phyloP scores from a whole-genome alignment of 2,329 filamentous ascomycete genomes.

The Fusarium pseudoanthophilum region DNA sequence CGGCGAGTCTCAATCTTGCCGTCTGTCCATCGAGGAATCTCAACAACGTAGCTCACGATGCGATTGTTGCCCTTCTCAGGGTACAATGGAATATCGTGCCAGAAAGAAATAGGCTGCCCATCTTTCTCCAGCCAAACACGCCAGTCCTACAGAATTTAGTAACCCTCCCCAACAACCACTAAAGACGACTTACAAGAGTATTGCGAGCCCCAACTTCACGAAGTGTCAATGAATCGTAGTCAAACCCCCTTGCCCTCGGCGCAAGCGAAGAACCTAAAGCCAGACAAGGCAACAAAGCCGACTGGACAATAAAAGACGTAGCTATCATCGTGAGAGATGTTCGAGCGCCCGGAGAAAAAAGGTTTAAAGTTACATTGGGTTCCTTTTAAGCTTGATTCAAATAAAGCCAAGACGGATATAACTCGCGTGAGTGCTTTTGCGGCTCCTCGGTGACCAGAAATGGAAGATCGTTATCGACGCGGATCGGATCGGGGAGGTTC shows the following conservation, averaged over 20 bases:
- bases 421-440: conserved; percentile 21
- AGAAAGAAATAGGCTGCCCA: conserved; percentile 54
- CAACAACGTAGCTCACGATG: conserved; percentile 54
- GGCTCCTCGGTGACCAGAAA: conserved; percentile 39
- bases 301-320: conserved; percentile 20
- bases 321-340: conserved; percentile 27
- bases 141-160: conserved; percentile 49
- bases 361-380: conserved; percentile 5
- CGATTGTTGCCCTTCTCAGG: conserved; percentile 49
- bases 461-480: conserved; percentile 1
- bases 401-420: conserved; percentile 10
- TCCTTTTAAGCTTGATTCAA: conserved; percentile 31
- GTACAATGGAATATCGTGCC: conserved; percentile 56
- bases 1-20: conserved; percentile 55
- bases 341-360: not conserved
- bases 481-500: conserved; percentile 14
- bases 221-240: conserved; percentile 45
- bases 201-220: conserved; percentile 53
- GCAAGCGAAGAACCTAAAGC: conserved; percentile 23
- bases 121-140: conserved; percentile 54
- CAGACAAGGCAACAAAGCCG: conserved; percentile 37
- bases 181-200: conserved; percentile 45
- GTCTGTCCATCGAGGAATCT: conserved; percentile 56
- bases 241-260: conserved; percentile 35
- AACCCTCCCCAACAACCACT: fast-evolving